Percentiles rank a stretch among this genome's conserved stretches.
These are phyloP conservation scores for Amoeboaphelidium protococcarum DNA, from an alignment of 371 early-diverging fungal species.

Conservation along the genomic window DNA sequence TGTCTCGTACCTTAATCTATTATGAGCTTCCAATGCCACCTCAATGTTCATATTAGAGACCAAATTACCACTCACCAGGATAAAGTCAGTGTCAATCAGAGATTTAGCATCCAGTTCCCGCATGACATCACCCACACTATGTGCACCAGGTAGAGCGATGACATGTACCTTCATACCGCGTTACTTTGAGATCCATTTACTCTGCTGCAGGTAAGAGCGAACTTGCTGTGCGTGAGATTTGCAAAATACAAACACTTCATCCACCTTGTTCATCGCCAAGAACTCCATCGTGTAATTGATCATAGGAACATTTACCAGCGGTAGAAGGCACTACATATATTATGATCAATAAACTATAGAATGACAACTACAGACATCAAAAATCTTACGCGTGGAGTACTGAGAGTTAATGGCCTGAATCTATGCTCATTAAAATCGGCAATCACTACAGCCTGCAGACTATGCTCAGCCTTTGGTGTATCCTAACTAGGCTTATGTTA, in stretches of 20 bases:
- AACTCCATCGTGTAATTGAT: constrained; percentile 82
- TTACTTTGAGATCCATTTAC: too few species aligned
- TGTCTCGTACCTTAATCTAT: too few species aligned
- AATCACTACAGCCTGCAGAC: constrained; percentile 60
- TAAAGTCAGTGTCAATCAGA: constrained; percentile 57
- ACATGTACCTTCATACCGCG: constrained; percentile 40
- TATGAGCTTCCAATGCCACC: constrained; percentile 42
- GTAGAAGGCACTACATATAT: constrained; percentile 53
- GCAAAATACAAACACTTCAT: constrained; percentile 61
- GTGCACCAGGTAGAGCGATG: constrained; percentile 40
- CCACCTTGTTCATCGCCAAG: constrained; percentile 50
- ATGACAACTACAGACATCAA: too few species aligned
- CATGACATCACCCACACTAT: constrained; percentile 77
- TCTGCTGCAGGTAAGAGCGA: constrained; percentile 50
- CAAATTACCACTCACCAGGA: constrained; percentile 67
- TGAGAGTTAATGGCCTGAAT: constrained; percentile 62
- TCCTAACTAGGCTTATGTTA: too few species aligned
- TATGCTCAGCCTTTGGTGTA: constrained; percentile 5
- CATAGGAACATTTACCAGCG: constrained; percentile 73
- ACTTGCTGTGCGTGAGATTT: constrained; percentile 55
- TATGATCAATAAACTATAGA: too few species aligned
- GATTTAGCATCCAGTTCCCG: constrained; percentile 63
- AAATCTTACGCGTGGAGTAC: constrained; percentile 40
- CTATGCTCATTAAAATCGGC: constrained; percentile 70
- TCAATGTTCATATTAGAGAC: constrained; percentile 65